Conservation (phyloP, 805 yeast species). For the Grigorovia yakushimaensis region DNA sequence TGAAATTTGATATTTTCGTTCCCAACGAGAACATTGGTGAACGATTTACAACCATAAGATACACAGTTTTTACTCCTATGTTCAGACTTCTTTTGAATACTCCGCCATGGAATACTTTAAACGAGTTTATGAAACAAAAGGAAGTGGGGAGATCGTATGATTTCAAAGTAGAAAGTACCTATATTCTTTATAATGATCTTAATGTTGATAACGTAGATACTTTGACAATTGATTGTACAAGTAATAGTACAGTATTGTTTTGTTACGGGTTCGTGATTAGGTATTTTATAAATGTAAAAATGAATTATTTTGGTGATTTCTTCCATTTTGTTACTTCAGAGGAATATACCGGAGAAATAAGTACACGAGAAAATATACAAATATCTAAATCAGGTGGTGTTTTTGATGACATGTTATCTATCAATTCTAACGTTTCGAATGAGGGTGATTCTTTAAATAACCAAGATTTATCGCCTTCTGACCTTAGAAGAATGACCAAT, state of each 20-base stretch:
- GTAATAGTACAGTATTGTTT: constrained; percentile 57
- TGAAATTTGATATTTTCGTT: constrained; percentile 33
- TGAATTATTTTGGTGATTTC: constrained; percentile 84
- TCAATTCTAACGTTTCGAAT: not conserved
- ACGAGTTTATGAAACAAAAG: constrained; percentile 54
- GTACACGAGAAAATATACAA: constrained; percentile 4
- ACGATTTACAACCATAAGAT: constrained; percentile 43
- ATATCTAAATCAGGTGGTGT: constrained; percentile 1
- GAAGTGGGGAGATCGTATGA: constrained; percentile 60
- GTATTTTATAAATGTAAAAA: constrained; percentile 65
- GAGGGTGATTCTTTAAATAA: not conserved
- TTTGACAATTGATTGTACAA: constrained; percentile 51
- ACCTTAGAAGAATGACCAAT: constrained; percentile 43
- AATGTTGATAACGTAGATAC: constrained; percentile 64
- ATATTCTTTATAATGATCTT: constrained; percentile 47
- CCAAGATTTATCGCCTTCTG: constrained; percentile 5
- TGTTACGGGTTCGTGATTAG: constrained; percentile 73
- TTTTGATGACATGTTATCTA: not conserved
- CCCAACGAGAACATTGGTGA: constrained; percentile 39
- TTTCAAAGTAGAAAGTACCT: constrained; percentile 54
- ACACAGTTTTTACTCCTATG: constrained; percentile 42
- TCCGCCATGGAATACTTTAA: constrained; percentile 88
- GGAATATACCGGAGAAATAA: constrained; percentile 45
- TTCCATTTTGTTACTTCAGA: constrained; percentile 78
- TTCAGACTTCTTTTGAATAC: constrained; percentile 59